These are phyloP conservation scores for Alternaria incomplexa DNA, from an alignment of 2,329 filamentous ascomycete species.

Conservation along the genomic window DNA sequence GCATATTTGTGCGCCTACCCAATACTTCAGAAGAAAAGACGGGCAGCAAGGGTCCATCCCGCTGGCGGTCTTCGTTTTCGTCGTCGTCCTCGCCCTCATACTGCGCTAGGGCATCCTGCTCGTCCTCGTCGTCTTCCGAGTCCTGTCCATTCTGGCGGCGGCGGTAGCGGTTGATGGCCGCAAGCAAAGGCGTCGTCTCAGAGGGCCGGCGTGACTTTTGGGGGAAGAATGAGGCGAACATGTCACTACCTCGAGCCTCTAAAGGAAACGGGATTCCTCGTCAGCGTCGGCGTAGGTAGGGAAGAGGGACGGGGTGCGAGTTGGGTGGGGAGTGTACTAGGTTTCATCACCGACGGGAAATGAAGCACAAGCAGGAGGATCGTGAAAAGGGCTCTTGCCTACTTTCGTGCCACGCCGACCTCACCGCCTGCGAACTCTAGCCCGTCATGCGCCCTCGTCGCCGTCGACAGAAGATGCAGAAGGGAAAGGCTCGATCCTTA, in stretches of 20 bases:
- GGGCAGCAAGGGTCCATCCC: slow-evolving; percentile 47
- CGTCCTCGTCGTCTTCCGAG: slow-evolving; percentile 29
- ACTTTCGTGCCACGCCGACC: slow-evolving; percentile 8
- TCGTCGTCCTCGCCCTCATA: slow-evolving; percentile 39
- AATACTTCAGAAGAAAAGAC: slow-evolving; percentile 50
- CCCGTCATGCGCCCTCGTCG: slow-evolving; percentile 12
- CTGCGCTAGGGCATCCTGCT: slow-evolving; percentile 23
- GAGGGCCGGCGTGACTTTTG: slow-evolving; percentile 36
- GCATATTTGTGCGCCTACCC: slow-evolving; percentile 29
- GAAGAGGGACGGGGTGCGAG: slow-evolving; percentile 7
- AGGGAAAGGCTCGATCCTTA: slow-evolving; percentile 11
- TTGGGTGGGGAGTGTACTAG: slow-evolving; percentile 6
- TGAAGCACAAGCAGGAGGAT: slow-evolving; percentile 13
- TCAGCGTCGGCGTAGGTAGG: slow-evolving; percentile 13
- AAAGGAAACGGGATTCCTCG: slow-evolving; percentile 11
- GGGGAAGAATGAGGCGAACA: slow-evolving; percentile 49
- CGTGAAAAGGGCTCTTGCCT: slow-evolving; percentile 16
- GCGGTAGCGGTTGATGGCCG: slow-evolving; percentile 40
- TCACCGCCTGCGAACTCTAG: slow-evolving; percentile 13
- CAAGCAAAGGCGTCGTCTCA: slow-evolving; percentile 46
- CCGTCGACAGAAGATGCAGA: slow-evolving; percentile 11
- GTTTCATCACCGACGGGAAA: slow-evolving; percentile 16
- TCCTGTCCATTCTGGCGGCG: slow-evolving; percentile 30
- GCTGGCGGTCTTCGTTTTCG: slow-evolving; percentile 30
- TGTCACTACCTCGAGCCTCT: slow-evolving; percentile 29